Evolutionary conservation across 768 basidiomycete genomes (phyloP), one percentile per base, ranked within the genome.

Genomic region (Hygrocybe coccinea): DNA sequence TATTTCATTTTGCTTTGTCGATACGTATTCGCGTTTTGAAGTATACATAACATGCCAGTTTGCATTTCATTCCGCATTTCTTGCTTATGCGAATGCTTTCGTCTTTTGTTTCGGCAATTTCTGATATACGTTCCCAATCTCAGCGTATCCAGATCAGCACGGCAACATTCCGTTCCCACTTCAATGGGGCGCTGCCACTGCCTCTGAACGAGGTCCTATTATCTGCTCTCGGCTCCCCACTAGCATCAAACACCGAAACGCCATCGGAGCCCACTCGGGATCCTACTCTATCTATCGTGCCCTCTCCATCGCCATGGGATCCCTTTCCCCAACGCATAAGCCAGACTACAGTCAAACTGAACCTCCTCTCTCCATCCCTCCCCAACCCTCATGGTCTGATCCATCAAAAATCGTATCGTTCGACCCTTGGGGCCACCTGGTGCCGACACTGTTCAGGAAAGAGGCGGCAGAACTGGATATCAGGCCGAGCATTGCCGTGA

Each of bases 201-300:
- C 89, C 19, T 58, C 65, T 6, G 71, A 76, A 6, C 89, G 94
- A 19, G 95, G 95, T 0, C 92, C 95, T 2, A 78, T 97, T 58
- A 81, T 98, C 56, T 91, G 89, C 67, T 93, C 89, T 1, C 87
- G 95, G 22, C 85, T 94, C 19, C 81, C 87, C 0, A 79, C 79
- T 11, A 85, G 87, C 29, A 88, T 95, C 76, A 95, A 94, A 72
- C 80, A 85, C 52, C 86, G 95, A 45, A 97, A 97, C 69, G 89
- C 95, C 22, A 81, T 97, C 65, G 95, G 95, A 9, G 94, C 95
- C 0, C 94, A 97, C 67, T 86, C 86, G 0, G 95, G 95, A 5
- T 89, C 87, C 1, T 97, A 97, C 71, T 92, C 89, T 12, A 94
- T 97, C 71, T 97, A 97, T 70, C 86, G 93, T 34, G 91, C 95